phyloP scores from a whole-genome alignment of 495 filamentous ascomycete genomes.

The Echria macrotheca region DNA sequence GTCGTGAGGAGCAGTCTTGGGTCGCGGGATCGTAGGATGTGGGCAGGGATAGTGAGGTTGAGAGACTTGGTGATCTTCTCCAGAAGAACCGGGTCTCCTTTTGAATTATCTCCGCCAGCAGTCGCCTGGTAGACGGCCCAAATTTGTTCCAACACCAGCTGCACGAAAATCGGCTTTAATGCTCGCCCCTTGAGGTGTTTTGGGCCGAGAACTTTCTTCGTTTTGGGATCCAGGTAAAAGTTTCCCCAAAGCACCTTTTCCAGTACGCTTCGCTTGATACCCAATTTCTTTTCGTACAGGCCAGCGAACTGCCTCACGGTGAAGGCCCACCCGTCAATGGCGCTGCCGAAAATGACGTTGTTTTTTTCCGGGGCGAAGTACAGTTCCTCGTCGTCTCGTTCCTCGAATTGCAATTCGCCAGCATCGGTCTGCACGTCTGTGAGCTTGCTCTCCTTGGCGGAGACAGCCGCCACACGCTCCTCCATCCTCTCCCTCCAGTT shows the following conservation, averaged over 20 bases:
- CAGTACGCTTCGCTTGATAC: conserved; percentile 82
- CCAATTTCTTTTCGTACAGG: conserved; percentile 94
- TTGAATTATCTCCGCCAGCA: conserved; percentile 70
- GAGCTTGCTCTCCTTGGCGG: conserved; percentile 43
- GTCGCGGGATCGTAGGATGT: conserved; percentile 81
- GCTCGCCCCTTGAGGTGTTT: conserved; percentile 90
- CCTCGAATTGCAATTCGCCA: conserved; percentile 68
- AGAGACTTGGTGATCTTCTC: conserved; percentile 95
- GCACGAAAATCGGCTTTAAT: conserved; percentile 96
- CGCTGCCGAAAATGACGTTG: conserved; percentile 98
- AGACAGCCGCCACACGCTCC: conserved; percentile 62
- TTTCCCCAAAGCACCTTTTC: conserved; percentile 98
- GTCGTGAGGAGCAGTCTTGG: conserved; percentile 76
- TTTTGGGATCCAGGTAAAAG: conserved; percentile 95
- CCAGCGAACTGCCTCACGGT: conserved; percentile 90
- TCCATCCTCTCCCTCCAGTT: conserved; percentile 94
- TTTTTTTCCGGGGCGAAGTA: conserved; percentile 98
- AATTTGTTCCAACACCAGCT: conserved; percentile 90
- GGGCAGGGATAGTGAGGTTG: conserved; percentile 72
- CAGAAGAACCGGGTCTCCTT: conserved; percentile 74
- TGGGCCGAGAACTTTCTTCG: conserved; percentile 80
- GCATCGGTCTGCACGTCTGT: conserved; percentile 46
- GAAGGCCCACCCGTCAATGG: conserved; percentile 97
- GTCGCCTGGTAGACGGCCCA: conserved; percentile 97
- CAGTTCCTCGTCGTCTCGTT: conserved; percentile 92